phyloP scores from a whole-genome alignment of 495 filamentous ascomycete species.

The Talaromyces proteolyticus region DNA sequence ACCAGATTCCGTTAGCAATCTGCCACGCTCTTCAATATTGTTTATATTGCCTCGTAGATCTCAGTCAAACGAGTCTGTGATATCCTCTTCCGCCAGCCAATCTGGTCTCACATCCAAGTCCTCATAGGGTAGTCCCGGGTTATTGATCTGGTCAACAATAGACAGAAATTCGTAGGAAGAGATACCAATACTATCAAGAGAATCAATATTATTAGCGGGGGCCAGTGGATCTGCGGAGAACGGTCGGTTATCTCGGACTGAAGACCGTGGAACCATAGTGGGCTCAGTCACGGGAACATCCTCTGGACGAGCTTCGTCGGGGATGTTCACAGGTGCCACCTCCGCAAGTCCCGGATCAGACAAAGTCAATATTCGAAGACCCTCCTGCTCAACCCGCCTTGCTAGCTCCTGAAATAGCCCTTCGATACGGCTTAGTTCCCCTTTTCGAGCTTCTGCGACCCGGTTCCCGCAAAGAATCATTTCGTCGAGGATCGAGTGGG shows the following conservation, averaged over 20 bases:
- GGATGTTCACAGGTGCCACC: background rate
- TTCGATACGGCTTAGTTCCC: slow-evolving; percentile 19
- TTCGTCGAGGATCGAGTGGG: slow-evolving; percentile 26
- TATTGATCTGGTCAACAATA: slow-evolving; percentile 21
- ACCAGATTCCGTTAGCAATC: too few relatives aligned
- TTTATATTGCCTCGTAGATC: background rate
- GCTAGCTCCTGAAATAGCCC: slow-evolving; percentile 17
- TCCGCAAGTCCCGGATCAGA: background rate
- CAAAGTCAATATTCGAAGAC: slow-evolving; percentile 12
- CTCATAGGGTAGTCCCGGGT: background rate
- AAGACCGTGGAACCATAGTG: background rate
- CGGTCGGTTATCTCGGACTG: background rate
- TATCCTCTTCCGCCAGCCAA: background rate
- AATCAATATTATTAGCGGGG: slow-evolving; percentile 9
- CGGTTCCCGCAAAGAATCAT: slow-evolving; percentile 27
- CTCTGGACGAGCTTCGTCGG: background rate
- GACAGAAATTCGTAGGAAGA: slow-evolving; percentile 24
- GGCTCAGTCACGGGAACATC: background rate
- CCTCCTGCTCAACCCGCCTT: slow-evolving; percentile 11
- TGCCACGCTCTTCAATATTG: too few relatives aligned
- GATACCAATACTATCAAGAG: slow-evolving; percentile 23
- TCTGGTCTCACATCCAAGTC: background rate
- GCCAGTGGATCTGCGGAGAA: background rate
- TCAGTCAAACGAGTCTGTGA: background rate
- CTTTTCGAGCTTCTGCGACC: slow-evolving; percentile 20